Conservation (phyloP, 192 early-diverging fungal genomes). For the Coemansia sp. region DNA sequence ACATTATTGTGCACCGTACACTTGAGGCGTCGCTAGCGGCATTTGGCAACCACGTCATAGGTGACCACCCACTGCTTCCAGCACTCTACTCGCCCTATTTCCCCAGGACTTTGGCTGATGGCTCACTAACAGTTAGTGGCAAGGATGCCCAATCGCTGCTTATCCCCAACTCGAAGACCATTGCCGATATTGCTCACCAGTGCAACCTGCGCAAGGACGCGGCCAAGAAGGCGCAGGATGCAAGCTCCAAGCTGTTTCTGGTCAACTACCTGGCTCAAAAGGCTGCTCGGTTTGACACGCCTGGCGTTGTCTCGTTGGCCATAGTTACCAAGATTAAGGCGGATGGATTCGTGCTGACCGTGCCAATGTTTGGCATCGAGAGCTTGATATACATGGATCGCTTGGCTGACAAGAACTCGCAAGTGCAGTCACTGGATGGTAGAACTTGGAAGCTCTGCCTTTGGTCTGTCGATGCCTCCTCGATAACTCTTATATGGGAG, state of each 20-base stretch:
- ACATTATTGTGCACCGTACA: slow-evolving; percentile 91
- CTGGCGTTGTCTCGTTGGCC: slow-evolving; percentile 25
- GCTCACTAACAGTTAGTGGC: slow-evolving; percentile 14
- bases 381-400: slow-evolving; percentile 71
- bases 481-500: slow-evolving; percentile 26
- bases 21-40: slow-evolving; percentile 55
- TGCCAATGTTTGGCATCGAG: slow-evolving; percentile 86
- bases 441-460: slow-evolving; percentile 24
- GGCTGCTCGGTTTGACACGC: slow-evolving; percentile 42
- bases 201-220: slow-evolving; percentile 81
- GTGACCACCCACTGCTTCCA: slow-evolving; percentile 46
- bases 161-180: slow-evolving; percentile 13
- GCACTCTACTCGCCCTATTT: slow-evolving; percentile 33
- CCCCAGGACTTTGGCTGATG: slow-evolving; percentile 15
- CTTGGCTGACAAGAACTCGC: slow-evolving; percentile 26
- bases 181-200: slow-evolving; percentile 64
- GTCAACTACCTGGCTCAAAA: slow-evolving; percentile 73
- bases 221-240: slow-evolving; percentile 82
- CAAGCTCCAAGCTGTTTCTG: slow-evolving; percentile 87
- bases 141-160: slow-evolving; percentile 7
- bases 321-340: slow-evolving; percentile 77
- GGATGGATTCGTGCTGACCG: slow-evolving; percentile 81
- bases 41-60: slow-evolving; percentile 27
- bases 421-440: slow-evolving; percentile 21
- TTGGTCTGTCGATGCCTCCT: slow-evolving; percentile 29